These are phyloP conservation scores for Alloteropsis semialata DNA, from an alignment of 176 grass and related monocot species.

Conservation along the genomic window DNA sequence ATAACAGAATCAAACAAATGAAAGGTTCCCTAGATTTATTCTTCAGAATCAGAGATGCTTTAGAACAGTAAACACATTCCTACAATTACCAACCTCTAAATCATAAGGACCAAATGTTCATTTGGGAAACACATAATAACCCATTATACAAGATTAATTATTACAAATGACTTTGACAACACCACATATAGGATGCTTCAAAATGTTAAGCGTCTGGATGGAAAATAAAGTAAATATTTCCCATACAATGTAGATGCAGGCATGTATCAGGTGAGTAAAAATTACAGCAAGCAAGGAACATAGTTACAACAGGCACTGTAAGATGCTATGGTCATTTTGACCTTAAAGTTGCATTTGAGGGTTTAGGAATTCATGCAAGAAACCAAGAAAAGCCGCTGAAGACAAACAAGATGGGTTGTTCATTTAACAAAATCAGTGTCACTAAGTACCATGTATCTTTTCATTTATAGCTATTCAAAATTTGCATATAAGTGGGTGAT, in stretches of 20 bases:
- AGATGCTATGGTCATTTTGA: background rate
- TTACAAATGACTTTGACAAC: background rate
- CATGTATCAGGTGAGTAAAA: background rate
- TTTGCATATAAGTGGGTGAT: background rate
- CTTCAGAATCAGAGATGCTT: background rate
- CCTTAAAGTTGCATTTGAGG: background rate
- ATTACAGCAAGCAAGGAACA: background rate
- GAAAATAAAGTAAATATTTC: background rate
- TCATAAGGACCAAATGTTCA: background rate
- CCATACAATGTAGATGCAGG: background rate
- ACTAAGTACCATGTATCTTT: background rate
- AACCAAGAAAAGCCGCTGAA: background rate
- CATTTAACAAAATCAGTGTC: background rate
- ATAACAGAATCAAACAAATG: background rate
- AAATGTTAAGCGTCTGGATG: background rate
- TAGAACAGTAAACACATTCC: background rate
- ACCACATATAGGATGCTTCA: background rate
- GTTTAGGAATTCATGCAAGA: background rate
- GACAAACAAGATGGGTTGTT: background rate
- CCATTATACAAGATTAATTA: background rate
- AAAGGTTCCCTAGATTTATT: background rate
- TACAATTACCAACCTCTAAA: background rate
- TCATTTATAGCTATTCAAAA: constrained; percentile 21
- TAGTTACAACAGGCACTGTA: background rate
- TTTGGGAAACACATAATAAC: background rate